phyloP scores from a whole-genome alignment of 2,329 filamentous ascomycete species.

The Sarocladium strictum region DNA sequence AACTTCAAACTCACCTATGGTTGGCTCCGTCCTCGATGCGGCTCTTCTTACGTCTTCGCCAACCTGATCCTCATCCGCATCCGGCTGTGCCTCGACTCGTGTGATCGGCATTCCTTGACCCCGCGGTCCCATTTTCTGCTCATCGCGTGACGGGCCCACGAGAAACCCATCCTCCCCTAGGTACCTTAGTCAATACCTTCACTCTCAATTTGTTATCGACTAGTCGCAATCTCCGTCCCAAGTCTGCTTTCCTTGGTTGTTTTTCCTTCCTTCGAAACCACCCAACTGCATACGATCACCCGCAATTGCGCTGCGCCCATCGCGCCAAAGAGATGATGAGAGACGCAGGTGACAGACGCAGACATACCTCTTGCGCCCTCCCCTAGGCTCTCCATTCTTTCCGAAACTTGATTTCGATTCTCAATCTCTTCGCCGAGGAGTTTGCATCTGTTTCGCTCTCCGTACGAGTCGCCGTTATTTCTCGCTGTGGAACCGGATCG shows the following conservation, averaged over 20 bases:
- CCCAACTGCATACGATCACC: background rate
- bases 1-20: background rate
- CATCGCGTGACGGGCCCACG: conserved; percentile 6
- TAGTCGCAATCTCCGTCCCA: background rate
- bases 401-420: background rate
- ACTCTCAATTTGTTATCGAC: background rate
- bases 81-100: background rate
- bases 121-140: background rate
- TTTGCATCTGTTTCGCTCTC: background rate
- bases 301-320: background rate
- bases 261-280: background rate
- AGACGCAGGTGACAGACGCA: conserved; percentile 2
- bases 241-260: background rate
- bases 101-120: conserved; percentile 8
- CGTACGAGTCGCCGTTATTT: background rate
- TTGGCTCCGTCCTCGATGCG: background rate
- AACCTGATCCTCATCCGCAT: background rate
- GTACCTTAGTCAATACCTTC: background rate
- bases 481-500: background rate
- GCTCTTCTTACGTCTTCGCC: background rate
- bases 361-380: background rate
- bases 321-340: conserved; percentile 3
- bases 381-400: background rate
- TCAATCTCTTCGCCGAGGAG: background rate
- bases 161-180: background rate